Evolutionary conservation across 176 grass and related monocot species (phyloP), one percentile per base, ranked within the genome.

Genomic region (Phyllostachys edulis): DNA sequence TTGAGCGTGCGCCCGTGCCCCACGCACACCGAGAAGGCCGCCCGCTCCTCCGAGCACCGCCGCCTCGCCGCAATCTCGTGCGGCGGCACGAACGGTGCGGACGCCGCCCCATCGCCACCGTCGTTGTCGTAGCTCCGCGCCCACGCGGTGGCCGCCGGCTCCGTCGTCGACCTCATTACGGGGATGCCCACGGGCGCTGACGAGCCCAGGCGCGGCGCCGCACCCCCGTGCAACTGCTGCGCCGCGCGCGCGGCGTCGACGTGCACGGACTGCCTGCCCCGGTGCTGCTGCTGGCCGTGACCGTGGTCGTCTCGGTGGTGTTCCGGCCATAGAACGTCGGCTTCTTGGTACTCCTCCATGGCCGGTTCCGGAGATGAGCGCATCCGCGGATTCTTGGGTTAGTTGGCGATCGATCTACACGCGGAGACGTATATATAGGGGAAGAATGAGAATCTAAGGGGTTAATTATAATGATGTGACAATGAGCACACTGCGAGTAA

Each of bases 1-100:
- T 93, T 93, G 81, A 93, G 85, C 78, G 91, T 93, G 77, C 91
- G 88, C 36, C 91, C 91, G 8, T 61, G 77, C 16, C 91, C 91
- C 50, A 69, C 83, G 85, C 88, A 93, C 72, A 88, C 54, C 36
- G 91, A 87, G 50, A 51, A 64, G 1, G 76, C 80, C 23, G 65
- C 76, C 69, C 69, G 40, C 69, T 44, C 34, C 51, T 68, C 69
- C 67, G 44, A 15, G 59, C 67, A 60, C 26, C 80, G 39, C 62
- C 44, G 40, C 18, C 75, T 24, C 74, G 83, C 81, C 60, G 17
- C 75, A 9, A 89, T 16, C 73, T 80, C 50, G 69, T 92, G 90
- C 57, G 90, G 90, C n/a, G 86, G 79, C 71, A 86, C 79, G 56
- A 88, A 65, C 41, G 69, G 47, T 42, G 16, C 26, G 3, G 20